Evolutionary conservation across 306 rosid species (phyloP).

Genomic region (Pueraria montana): DNA sequence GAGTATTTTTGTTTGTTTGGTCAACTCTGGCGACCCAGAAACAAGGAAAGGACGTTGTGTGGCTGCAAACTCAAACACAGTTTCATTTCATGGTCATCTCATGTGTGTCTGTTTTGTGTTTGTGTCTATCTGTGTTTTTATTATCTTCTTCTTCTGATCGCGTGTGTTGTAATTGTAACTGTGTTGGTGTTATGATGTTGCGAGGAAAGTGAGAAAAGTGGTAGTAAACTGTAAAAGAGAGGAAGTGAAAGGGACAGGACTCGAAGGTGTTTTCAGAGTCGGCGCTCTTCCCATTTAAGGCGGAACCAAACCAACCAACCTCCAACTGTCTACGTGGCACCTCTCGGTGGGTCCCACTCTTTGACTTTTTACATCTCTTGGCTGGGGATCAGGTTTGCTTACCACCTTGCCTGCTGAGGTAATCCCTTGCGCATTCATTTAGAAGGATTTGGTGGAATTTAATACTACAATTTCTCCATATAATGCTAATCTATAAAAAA

Average conservation of each 20-base stretch:
- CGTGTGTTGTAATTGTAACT: neutral
- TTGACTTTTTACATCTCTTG: constrained; percentile 33
- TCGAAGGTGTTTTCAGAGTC: constrained; percentile 16
- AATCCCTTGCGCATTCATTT: neutral
- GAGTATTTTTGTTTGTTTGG: neutral
- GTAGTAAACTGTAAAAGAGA: neutral
- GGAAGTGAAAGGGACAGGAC: neutral
- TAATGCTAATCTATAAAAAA: no score
- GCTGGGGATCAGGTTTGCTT: neutral
- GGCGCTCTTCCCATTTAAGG: constrained; percentile 48
- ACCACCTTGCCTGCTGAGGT: neutral
- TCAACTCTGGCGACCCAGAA: constrained; percentile 33
- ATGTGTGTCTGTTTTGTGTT: no score
- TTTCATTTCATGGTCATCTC: neutral
- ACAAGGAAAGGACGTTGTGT: neutral
- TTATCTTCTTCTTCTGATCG: neutral
- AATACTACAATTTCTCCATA: neutral
- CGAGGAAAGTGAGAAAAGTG: neutral
- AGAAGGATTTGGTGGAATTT: neutral
- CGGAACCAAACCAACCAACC: constrained; percentile 12
- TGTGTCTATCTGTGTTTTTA: neutral
- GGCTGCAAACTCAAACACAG: neutral
- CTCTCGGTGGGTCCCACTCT: neutral
- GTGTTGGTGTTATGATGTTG: neutral
- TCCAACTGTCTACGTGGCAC: constrained; percentile 24